Percentiles rank a stretch among this genome's conserved stretches.
Conservation (phyloP, 78 protist genomes). For the Goniomonas avonlea region DNA sequence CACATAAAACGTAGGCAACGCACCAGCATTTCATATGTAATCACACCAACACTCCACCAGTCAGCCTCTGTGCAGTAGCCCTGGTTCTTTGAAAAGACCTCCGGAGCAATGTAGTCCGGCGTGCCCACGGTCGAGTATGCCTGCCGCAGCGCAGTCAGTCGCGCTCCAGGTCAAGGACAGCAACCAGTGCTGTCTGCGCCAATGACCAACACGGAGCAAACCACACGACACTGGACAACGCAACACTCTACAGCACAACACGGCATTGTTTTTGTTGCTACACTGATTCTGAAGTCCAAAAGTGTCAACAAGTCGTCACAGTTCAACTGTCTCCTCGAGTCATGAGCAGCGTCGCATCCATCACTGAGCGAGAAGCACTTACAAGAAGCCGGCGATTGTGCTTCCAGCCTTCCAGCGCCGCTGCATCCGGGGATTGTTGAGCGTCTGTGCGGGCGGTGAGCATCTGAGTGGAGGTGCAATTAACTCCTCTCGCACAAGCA, state of each 20-base stretch:
- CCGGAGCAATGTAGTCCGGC: conserved; percentile 86
- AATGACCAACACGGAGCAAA: not conserved
- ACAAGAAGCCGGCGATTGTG: too few relatives aligned
- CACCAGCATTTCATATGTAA: conserved; percentile 69
- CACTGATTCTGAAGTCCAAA: not conserved
- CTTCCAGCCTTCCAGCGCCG: too few relatives aligned
- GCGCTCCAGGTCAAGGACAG: not conserved
- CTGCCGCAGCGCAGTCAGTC: too few relatives aligned
- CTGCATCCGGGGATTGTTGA: too few relatives aligned
- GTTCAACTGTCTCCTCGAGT: not conserved
- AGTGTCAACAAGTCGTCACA: not conserved
- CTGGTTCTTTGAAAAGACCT: conserved; percentile 63
- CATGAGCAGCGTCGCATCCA: too few relatives aligned
- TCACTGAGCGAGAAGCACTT: too few relatives aligned
- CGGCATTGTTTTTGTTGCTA: not conserved
- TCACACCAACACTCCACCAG: conserved; percentile 86
- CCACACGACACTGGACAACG: not conserved
- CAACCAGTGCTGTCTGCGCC: not conserved
- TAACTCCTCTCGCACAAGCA: too few relatives aligned
- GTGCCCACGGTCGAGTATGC: conserved; percentile 75
- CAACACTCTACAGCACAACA: not conserved
- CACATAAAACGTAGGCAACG: too few relatives aligned
- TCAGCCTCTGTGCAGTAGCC: conserved; percentile 80
- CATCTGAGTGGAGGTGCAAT: too few relatives aligned
- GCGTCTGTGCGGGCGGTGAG: too few relatives aligned